phyloP scores from a whole-genome alignment of 306 rosid genomes.

The Corylus americana region DNA sequence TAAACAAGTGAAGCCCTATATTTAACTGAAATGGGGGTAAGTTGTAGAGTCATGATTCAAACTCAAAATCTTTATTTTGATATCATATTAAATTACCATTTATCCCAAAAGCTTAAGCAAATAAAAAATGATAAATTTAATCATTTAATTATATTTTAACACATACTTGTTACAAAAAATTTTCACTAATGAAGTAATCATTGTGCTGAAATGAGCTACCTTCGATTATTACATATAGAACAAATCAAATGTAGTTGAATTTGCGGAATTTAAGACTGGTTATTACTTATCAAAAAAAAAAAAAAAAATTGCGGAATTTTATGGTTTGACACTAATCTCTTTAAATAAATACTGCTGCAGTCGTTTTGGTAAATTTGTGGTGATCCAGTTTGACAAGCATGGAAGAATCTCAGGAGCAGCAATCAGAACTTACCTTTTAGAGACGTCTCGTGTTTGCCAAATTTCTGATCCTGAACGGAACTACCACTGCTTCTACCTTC shows the following conservation, averaged over 20 bases:
- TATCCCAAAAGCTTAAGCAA: no score
- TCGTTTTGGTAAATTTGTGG: constrained; percentile 98
- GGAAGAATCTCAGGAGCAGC: constrained; percentile 99
- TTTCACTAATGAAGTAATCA: constrained; percentile 18
- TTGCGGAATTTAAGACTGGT: no score
- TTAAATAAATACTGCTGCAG: constrained; percentile 49
- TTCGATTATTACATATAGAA: constrained; percentile 11
- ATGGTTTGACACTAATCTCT: constrained; percentile 27
- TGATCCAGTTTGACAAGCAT: constrained; percentile 93
- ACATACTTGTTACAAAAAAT: background rate
- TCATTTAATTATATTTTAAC: no score
- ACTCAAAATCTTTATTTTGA: no score
- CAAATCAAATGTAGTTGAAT: constrained; percentile 1
- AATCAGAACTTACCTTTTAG: constrained; percentile 92
- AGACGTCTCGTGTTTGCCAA: constrained; percentile 99
- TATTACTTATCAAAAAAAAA: no score
- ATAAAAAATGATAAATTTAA: no score
- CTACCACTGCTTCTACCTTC: constrained; percentile 97
- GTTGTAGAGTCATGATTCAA: no score
- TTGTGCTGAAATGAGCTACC: constrained; percentile 17
- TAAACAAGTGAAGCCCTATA: no score
- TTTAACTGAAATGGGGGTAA: no score
- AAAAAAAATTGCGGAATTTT: background rate
- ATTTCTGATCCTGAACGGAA: constrained; percentile 95
- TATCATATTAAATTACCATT: no score